Conservation (phyloP, 2,329 filamentous ascomycete genomes). For the Graphilbum fragrans region DNA sequence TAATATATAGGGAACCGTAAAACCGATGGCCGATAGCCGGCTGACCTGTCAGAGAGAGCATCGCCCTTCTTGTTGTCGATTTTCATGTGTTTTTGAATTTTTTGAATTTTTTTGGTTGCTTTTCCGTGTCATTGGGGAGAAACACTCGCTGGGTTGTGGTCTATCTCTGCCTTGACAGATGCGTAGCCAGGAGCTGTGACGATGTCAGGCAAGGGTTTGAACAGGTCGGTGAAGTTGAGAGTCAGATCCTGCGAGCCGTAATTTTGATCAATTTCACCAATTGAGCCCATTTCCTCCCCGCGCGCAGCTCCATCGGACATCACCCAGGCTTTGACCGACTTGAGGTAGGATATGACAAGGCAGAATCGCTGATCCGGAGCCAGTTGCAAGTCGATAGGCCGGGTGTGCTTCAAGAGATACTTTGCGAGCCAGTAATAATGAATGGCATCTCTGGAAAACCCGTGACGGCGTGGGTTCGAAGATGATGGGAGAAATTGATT, state of each 20-base stretch:
- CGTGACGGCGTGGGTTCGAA: slow-evolving; percentile 43
- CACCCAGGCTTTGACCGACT: slow-evolving; percentile 48
- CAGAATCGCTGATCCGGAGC: slow-evolving; percentile 46
- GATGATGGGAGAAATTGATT: slow-evolving; percentile 48
- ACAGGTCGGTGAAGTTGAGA: slow-evolving; percentile 60
- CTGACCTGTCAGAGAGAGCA: too few relatives aligned
- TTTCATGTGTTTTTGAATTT: slow-evolving; percentile 19
- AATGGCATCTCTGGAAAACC: slow-evolving; percentile 59
- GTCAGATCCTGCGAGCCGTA: slow-evolving; percentile 53
- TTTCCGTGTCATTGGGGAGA: not conserved
- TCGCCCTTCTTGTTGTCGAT: too few relatives aligned
- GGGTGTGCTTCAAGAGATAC: slow-evolving; percentile 48
- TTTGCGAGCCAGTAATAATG: slow-evolving; percentile 65
- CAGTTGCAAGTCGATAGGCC: slow-evolving; percentile 38
- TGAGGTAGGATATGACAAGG: slow-evolving; percentile 48
- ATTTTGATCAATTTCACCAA: slow-evolving; percentile 55
- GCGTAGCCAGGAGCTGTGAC: slow-evolving; percentile 26
- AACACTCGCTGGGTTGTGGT: not conserved
- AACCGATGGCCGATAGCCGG: slow-evolving; percentile 8
- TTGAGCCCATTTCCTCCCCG: slow-evolving; percentile 55
- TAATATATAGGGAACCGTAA: slow-evolving; percentile 12
- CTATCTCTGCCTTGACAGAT: slow-evolving; percentile 23
- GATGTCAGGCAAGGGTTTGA: slow-evolving; percentile 40
- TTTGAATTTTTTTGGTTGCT: slow-evolving; percentile 16
- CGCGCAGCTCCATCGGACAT: slow-evolving; percentile 50